Conservation (phyloP, 1,139 yeast species). For the Yamadazyma atmosphaerica region DNA sequence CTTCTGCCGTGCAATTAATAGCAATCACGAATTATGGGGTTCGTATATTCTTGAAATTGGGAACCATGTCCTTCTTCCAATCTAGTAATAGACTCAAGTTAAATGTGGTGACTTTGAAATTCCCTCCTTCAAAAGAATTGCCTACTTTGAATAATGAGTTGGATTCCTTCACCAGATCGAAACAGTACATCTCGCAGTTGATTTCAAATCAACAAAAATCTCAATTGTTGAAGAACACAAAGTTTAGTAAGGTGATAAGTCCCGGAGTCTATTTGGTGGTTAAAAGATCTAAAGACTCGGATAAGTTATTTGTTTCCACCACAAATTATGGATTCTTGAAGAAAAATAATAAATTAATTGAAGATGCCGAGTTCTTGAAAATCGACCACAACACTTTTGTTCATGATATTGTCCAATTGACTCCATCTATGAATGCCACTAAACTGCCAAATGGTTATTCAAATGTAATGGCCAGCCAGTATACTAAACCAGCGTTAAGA, state of each 20-base stretch:
- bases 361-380: slow-evolving; percentile 76
- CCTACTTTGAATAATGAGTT: slow-evolving; percentile 54
- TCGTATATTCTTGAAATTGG: slow-evolving; percentile 65
- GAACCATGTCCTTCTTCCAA: slow-evolving; percentile 25
- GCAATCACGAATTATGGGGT: slow-evolving; percentile 89
- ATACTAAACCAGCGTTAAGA: slow-evolving; percentile 58
- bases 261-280: slow-evolving; percentile 78
- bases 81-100: slow-evolving; percentile 31
- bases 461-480: slow-evolving; percentile 84
- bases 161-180: slow-evolving; percentile 44
- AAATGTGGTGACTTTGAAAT: slow-evolving; percentile 58
- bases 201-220: slow-evolving; percentile 47
- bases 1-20: slow-evolving; percentile 69
- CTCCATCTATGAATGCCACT: slow-evolving; percentile 72
- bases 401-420: slow-evolving; percentile 70
- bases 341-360: slow-evolving; percentile 67
- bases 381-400: slow-evolving; percentile 47
- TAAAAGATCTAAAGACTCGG: slow-evolving; percentile 43
- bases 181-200: slow-evolving; percentile 44
- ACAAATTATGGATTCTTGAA: slow-evolving; percentile 83
- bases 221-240: slow-evolving; percentile 47
- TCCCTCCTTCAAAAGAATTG: slow-evolving; percentile 71
- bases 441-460: slow-evolving; percentile 75
- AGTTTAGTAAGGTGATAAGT: slow-evolving; percentile 57
- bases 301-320: slow-evolving; percentile 69